Evolutionary conservation across 139 green algal genomes (phyloP), one percentile per base, ranked within the genome.

Genomic region (Chlamydomonas incerta): DNA sequence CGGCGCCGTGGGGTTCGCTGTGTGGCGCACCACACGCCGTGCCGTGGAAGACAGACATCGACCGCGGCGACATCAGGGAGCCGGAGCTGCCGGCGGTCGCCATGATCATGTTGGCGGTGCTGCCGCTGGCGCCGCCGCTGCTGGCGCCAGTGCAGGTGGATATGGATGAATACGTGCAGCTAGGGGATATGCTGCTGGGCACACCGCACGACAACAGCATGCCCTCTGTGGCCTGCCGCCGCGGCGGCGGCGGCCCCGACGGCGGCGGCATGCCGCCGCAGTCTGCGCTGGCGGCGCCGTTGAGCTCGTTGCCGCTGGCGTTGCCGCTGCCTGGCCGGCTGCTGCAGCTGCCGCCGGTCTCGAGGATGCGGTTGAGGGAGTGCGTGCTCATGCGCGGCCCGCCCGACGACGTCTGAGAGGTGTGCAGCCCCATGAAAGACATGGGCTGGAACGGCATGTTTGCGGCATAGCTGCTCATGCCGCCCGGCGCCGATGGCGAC

Each of bases 111-210:
- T 50, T 50, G 8, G 55, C 55, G 20, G 55, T 70, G 63, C 13
- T 70, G 63, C 63, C n/a, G 63, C 63, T 70, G 63, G 17, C n/a
- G 26, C 14, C 26, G 63, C 63, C n/a, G 63, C 29, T 70, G 18
- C 63, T 70, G 63, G 17, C n/a, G 63, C 63, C 24, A 17, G 24
- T 21, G 63, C 20, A 33, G 17, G 26, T 34, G 62, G 76, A 72
- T 24, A 72, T 83, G 35, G 76, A 83, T 10, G 76, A 83, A 37
- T 29, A 83, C 2, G 76, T 83, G 35, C 76, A 72, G 76, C 76
- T 73, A 0, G 60, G 76, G 14, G 62, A 72, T 62, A 73, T 62
- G 76, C 76, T 73, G 58, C 57, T 26, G 76, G 62, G 20, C 55
- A 10, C 29, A 13, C 26, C 70, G 69, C 13, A 55, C 28, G 70